Evolutionary conservation across 306 rosid genomes (phyloP), one percentile per base, ranked within the genome.

Genomic region (Acmispon strigosus): DNA sequence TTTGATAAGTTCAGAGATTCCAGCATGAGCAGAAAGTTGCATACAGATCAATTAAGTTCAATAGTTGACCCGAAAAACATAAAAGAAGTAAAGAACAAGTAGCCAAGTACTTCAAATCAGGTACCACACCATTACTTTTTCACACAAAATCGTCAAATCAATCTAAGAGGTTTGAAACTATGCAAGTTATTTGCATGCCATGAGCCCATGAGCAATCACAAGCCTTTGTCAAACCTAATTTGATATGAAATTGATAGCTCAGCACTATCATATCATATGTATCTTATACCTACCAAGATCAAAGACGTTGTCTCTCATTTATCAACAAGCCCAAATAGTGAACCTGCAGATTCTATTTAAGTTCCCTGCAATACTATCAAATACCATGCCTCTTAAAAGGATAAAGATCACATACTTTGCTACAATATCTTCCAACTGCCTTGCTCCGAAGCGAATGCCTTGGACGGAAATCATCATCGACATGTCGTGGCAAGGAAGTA

Each of bases 361-460:
- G n/a, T 55, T 9, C 22, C 52, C 70, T 51, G 49, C 66, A 24
- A 39, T 51, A 76, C 41, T 80, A 61, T 62, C 67, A 12, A 72
- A 69, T 78, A 66, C 39, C 39, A 48, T 18, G 70, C 45, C 72
- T 77, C 79, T 65, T 41, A 32, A 70, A 39, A 20, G 79, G 62
- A 80, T 52, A 75, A 75, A 78, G 70, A 75, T 85, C 43, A 62
- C 92, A 83, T 86, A 84, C 99, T 83, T 87, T 77, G 80, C 86
- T 82, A 67, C 78, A 86, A 60, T 85, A 80, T 76, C 85, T 77
- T 70, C 92, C 84, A 18, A 79, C 82, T 1, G 87, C 80, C 68
- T 80, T 80, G 49, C 66, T 80, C 87, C 88, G 78, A 57, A 73
- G 51, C 0, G 85, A 86, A 76, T 79, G 86, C 52, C 73, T 80